Percentiles rank a stretch among this genome's conserved stretches.
Evolutionary conservation across 345 rosid species (phyloP).

Genomic region (Corymbia maculata): DNA sequence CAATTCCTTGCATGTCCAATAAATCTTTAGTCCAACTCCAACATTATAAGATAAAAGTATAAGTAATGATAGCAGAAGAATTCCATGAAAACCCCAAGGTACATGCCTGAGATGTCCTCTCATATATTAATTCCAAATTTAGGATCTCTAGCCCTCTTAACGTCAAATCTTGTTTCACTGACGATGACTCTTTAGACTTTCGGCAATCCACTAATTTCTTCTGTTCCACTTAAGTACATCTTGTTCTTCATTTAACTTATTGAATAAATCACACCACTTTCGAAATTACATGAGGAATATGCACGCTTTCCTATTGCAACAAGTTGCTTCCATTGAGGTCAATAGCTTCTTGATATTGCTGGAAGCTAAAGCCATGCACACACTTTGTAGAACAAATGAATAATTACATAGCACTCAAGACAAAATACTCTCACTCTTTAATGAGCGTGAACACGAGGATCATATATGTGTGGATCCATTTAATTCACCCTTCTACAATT

Average conservation of each 20-base stretch:
- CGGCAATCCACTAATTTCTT: not conserved
- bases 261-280: not conserved
- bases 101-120: not conserved
- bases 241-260: not conserved
- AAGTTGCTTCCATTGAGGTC: not conserved
- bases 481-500: constrained; percentile 24
- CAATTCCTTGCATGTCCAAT: not conserved
- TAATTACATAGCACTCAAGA: not conserved
- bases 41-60: not conserved
- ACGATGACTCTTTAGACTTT: not conserved
- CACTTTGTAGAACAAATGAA: not conserved
- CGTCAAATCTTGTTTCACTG: not conserved
- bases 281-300: not conserved
- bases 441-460: not conserved
- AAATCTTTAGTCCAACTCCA: not conserved
- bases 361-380: not conserved
- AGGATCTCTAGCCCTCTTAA: not conserved
- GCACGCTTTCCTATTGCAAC: not conserved
- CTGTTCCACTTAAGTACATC: not conserved
- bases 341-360: not conserved
- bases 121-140: not conserved
- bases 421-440: not conserved
- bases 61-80: not conserved
- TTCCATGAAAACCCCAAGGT: not conserved
- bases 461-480: not conserved